Base-by-base conservation (phyloP, 495 filamentous ascomycete genomes). In the Tuber borchii region DNA sequence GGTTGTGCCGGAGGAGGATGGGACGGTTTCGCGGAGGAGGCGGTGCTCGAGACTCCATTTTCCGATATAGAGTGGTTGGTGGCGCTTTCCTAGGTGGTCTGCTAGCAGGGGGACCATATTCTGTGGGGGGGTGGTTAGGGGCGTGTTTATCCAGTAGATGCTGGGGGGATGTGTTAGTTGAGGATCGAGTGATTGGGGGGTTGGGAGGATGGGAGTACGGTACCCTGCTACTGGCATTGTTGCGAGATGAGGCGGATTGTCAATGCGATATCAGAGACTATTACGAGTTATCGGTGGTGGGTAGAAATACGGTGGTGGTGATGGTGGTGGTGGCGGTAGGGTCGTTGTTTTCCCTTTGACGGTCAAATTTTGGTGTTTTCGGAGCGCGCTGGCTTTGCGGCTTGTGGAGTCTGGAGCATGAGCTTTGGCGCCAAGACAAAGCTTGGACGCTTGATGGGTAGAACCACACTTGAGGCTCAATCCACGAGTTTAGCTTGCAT, bases 201-300 rank as follows among this genome's bases (percentile, higher is more conserved):
- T 14, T 19, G 22, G 31, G 71, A 39, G 19, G 42, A 34, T n/a
- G 34, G 20, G 17, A 37, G 48, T 70, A 81, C 79, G n/a, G 48
- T 71, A 81, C 79, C 79, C 79, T 46, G 79, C 81, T 71, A 81
- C 79, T 46, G 79, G 79, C 79, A 81, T 81, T 44, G 45, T 73
- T 16, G 12, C 26, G 51, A 61, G n/a, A 26, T 4, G 26, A 3
- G 48, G 51, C 14, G 51, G 51, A 61, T 61, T 2, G 22, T n/a
- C 22, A 2, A 61, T 56, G 6, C 0, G 10, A 9, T 26, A 14
- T 16, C 14, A n/a, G 22, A n/a, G n/a, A n/a, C 22, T 26, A 9
- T 26, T 61, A 12, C 51, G 2, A 16, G 10, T 43, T 61, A 26
- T 31, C 14, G n/a, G n/a, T 48, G 8, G 46, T 20, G 19, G 46